Conservation (phyloP, 306 rosid species). For the Lathyrus tuberosus region DNA sequence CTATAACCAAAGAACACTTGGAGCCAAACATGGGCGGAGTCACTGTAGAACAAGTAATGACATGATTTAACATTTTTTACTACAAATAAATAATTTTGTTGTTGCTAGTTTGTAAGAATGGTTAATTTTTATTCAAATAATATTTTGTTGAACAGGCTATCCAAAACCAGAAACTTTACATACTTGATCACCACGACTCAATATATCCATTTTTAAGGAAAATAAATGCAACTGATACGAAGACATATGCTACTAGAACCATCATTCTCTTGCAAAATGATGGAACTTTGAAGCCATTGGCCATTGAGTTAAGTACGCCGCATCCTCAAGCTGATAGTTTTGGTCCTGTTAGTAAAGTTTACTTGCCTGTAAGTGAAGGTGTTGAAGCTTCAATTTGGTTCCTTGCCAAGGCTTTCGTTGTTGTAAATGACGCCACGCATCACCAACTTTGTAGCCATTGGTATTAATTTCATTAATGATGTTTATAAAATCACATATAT, state of each 20-base stretch:
- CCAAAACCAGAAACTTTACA: conserved; percentile 52
- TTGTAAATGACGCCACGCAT: conserved; percentile 63
- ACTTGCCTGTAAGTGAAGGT: conserved; percentile 56
- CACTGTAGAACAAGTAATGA: conserved; percentile 48
- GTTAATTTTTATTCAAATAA: neutral
- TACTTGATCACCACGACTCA: conserved; percentile 71
- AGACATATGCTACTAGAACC: conserved; percentile 67
- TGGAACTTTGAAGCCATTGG: conserved; percentile 81
- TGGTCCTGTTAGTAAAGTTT: conserved; percentile 58
- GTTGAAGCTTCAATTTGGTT: conserved; percentile 61
- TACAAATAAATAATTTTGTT: neutral
- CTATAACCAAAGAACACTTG: conserved; percentile 48
- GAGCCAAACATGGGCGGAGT: conserved; percentile 50
- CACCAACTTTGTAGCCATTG: conserved; percentile 79
- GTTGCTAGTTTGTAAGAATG: neutral
- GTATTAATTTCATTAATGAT: conserved; percentile 39
- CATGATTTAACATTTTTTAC: neutral
- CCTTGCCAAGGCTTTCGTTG: conserved; percentile 71
- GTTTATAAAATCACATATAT: neutral
- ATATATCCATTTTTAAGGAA: conserved; percentile 59
- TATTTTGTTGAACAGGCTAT: conserved; percentile 55
- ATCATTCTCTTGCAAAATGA: conserved; percentile 60
- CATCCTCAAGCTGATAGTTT: conserved; percentile 56
- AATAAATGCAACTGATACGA: conserved; percentile 49
- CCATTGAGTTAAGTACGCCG: conserved; percentile 65